phyloP scores from a whole-genome alignment of 768 basidiomycete genomes.

The Boletus speciosus region DNA sequence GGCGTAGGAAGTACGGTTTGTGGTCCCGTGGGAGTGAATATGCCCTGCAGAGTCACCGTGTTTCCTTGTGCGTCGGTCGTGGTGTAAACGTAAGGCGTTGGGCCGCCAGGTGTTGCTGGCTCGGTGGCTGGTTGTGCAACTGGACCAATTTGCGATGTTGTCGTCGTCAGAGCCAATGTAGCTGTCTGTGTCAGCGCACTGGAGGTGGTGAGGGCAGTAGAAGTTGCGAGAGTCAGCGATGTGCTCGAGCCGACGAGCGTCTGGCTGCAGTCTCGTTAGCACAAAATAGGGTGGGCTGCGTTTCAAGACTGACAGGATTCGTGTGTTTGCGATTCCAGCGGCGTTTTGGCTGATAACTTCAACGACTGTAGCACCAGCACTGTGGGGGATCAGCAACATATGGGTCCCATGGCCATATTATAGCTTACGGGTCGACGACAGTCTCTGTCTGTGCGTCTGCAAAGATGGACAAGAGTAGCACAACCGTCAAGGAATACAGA shows the following conservation, averaged over 20 bases:
- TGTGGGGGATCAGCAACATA: constrained; percentile 22
- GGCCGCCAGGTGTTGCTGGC: constrained; percentile 39
- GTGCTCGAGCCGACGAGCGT: constrained; percentile 13
- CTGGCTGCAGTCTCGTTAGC: constrained; percentile 9
- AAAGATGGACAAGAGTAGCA: constrained; percentile 18
- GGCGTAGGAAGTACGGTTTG: constrained; percentile 22
- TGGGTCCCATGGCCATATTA: neutral
- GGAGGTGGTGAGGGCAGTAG: constrained; percentile 15
- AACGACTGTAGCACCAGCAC: constrained; percentile 51
- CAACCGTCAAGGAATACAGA: constrained; percentile 9
- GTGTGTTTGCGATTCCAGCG: constrained; percentile 39
- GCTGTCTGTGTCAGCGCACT: constrained; percentile 17
- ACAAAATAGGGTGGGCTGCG: neutral
- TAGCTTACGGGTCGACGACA: constrained; percentile 44
- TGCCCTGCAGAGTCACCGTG: constrained; percentile 15
- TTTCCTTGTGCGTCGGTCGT: constrained; percentile 38
- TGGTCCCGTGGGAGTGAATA: constrained; percentile 34
- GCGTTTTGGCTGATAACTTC: constrained; percentile 43
- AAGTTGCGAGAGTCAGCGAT: neutral
- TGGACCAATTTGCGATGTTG: constrained; percentile 28
- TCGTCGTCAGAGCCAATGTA: constrained; percentile 16
- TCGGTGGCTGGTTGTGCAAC: constrained; percentile 52
- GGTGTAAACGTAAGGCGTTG: constrained; percentile 50
- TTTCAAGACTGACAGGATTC: constrained; percentile 37
- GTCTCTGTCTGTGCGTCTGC: constrained; percentile 48